A percentile compares a stretch with the other conserved stretches of the same genome.
phyloP scores from a whole-genome alignment of 345 rosid genomes.

The Acer saccharum region DNA sequence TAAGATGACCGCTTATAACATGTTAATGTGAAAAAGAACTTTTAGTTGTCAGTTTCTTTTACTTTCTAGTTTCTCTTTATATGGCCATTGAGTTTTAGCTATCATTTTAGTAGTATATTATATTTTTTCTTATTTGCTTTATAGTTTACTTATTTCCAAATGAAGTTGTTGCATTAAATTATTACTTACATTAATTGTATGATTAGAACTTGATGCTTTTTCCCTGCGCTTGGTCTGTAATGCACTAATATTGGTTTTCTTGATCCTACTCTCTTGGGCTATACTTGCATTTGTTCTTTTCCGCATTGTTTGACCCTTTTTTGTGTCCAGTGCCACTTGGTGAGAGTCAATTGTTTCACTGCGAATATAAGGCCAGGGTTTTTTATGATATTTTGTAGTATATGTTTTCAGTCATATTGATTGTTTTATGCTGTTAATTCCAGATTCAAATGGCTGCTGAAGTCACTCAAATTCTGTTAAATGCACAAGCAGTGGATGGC shows the following conservation, averaged over 20 bases:
- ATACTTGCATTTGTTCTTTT: not conserved
- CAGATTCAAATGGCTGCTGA: conserved; percentile 43
- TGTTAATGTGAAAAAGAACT: not conserved
- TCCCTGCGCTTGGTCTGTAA: not conserved
- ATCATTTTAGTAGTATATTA: not conserved
- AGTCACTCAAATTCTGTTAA: conserved; percentile 70
- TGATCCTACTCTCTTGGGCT: not conserved
- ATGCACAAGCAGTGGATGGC: conserved; percentile 75
- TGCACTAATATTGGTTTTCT: not conserved
- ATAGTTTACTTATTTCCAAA: not conserved
- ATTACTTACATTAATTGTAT: not conserved
- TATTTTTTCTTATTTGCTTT: not conserved
- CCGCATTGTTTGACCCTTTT: not conserved
- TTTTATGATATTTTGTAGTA: not conserved
- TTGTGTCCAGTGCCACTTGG: not conserved
- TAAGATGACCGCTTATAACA: not conserved
- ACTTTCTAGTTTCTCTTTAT: not conserved
- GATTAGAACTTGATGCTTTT: not conserved
- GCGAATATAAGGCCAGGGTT: too few species aligned
- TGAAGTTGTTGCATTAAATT: not conserved
- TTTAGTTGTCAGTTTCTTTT: not conserved
- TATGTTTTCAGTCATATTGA: not conserved
- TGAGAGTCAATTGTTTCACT: not conserved
- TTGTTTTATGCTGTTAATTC: not conserved
- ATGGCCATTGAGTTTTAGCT: not conserved